phyloP scores from a whole-genome alignment of 2,329 filamentous ascomycete species.

The Fusarium sp. region DNA sequence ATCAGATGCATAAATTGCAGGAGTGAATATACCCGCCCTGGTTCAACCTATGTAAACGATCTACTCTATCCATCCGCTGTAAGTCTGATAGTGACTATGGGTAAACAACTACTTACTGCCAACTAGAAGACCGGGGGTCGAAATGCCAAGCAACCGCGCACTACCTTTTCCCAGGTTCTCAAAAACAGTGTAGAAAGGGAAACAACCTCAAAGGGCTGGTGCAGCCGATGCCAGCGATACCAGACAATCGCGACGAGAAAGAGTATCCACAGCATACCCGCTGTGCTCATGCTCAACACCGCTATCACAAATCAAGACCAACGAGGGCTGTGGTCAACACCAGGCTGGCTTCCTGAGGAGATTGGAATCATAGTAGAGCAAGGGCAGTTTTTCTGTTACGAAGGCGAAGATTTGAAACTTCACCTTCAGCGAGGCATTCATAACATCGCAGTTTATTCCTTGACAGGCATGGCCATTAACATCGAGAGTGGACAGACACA shows the following conservation, averaged over 20 bases:
- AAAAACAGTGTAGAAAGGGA: constrained; percentile 93
- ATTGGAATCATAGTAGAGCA: constrained; percentile 92
- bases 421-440: constrained; percentile 84
- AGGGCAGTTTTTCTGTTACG: constrained; percentile 94
- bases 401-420: constrained; percentile 87
- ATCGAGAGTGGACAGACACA: constrained; percentile 88
- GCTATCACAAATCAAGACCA: constrained; percentile 79
- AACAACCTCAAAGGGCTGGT: constrained; percentile 92
- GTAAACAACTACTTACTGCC: constrained; percentile 14
- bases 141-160: constrained; percentile 65
- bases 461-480: constrained; percentile 90
- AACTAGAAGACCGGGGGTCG: constrained; percentile 62
- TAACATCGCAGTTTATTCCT: constrained; percentile 88
- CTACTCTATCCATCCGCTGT: constrained; percentile 77
- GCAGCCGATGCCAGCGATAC: constrained; percentile 89
- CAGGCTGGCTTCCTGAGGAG: constrained; percentile 92
- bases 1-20: constrained; percentile 90
- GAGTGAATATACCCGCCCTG: constrained; percentile 85
- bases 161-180: constrained; percentile 89
- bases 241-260: constrained; percentile 89
- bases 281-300: constrained; percentile 90
- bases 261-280: constrained; percentile 83
- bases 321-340: constrained; percentile 86
- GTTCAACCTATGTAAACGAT: constrained; percentile 86
- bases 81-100: constrained; percentile 23